Percentiles rank a stretch among this genome's conserved stretches.
Evolutionary conservation across 2,329 filamentous ascomycete species (phyloP).

Genomic region (Colletotrichum musicola): DNA sequence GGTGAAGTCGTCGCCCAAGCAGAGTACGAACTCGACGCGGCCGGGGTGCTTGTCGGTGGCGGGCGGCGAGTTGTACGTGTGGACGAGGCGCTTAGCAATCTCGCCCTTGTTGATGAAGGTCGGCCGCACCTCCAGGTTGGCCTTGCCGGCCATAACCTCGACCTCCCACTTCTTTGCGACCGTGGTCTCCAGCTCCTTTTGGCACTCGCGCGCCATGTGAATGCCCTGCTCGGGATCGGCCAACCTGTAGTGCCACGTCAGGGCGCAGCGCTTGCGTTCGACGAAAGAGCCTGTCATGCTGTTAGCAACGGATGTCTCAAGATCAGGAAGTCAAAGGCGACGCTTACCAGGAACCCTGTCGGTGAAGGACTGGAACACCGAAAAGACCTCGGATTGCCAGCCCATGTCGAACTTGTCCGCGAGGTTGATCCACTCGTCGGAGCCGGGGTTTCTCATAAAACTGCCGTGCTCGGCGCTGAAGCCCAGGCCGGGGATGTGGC

Average conservation of each 20-base stretch:
- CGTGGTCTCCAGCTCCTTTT: conserved; percentile 82
- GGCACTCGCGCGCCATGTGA: conserved; percentile 84
- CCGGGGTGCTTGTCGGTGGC: conserved; percentile 58
- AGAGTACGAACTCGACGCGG: conserved; percentile 87
- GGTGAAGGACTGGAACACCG: conserved; percentile 89
- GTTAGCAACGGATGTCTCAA: background rate
- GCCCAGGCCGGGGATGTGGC: conserved; percentile 90
- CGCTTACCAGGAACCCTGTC: conserved; percentile 82
- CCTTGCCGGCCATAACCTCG: conserved; percentile 97
- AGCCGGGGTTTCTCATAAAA: conserved; percentile 87
- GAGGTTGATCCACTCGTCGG: conserved; percentile 86
- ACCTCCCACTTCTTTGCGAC: conserved; percentile 87
- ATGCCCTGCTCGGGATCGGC: conserved; percentile 88
- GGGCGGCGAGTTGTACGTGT: conserved; percentile 72
- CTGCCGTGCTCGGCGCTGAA: conserved; percentile 97
- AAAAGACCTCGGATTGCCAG: conserved; percentile 89
- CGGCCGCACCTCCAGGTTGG: conserved; percentile 96
- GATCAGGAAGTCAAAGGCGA: too few species aligned
- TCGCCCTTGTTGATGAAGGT: conserved; percentile 98
- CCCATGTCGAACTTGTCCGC: conserved; percentile 90
- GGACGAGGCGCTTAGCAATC: conserved; percentile 86
- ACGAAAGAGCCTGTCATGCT: conserved; percentile 80
- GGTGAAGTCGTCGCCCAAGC: conserved; percentile 94
- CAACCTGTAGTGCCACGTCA: conserved; percentile 97
- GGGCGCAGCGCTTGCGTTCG: conserved; percentile 91